Base-by-base conservation (phyloP, 1,139 yeast genomes). In the Hemisphaericaspora subhashii region DNA sequence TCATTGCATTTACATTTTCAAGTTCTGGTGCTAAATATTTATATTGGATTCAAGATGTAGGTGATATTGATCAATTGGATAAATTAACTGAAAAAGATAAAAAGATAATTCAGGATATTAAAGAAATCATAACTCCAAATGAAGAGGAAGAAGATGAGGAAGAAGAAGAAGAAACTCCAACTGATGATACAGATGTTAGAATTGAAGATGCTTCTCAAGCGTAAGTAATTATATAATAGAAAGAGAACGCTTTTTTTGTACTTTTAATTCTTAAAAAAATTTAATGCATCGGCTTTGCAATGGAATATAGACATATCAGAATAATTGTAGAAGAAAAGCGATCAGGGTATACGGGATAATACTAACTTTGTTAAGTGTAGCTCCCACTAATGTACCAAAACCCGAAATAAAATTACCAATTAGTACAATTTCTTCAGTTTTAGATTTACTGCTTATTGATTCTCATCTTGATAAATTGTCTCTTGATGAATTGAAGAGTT, bases 41-140 rank as follows among this genome's bases (percentile, higher is more conserved):
- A 61, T 92, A 83, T 63, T 92, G 98, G 98, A 70, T 92, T 64
- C 98, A 92, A 64, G 89, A 85, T 50, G 72, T 77, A 28, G 83
- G 85, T 33, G 88, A 81, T 51, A 80, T 79, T 44, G 78, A 73
- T 42, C 72, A 73, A 27, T 82, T 79, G 42, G 80, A 77, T 45
- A 74, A 77, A 54, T 74, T 86, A 62, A 81, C 86, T 22, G 76
- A 67, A 25, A 77, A 78, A 52, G 96, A 89, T 59, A 57, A 68
- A 48, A 68, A 68, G 38, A 65, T 84, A 32, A 59, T 74, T 29
- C 71, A 68, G 27, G 72, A 73, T 50, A 74, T 88, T 46, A 66
- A 73, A 41, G 77, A 76, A 30, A 64, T 86, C 46, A 70, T 88
- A 43, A 51, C 65, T 15, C 54, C 60, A 23, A 53, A 44, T 22